These are phyloP conservation scores for Paramecium tetraurelia DNA, from an alignment of 73 alveolate species.

Conservation along the genomic window DNA sequence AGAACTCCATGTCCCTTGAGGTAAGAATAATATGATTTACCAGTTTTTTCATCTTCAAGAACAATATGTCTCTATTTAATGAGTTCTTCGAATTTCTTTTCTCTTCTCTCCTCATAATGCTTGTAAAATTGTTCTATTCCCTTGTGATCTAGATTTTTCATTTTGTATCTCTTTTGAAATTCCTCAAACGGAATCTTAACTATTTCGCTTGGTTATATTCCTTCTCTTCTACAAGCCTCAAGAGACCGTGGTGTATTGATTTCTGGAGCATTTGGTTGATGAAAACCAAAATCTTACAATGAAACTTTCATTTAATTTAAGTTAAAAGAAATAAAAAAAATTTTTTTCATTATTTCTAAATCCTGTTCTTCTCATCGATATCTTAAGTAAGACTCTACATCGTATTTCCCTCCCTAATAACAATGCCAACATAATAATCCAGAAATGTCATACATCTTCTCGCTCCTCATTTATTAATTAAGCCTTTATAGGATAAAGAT, in stretches of 20 bases:
- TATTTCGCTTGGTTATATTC: not conserved
- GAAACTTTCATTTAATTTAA: not conserved
- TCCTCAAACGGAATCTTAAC: slow-evolving; percentile 1
- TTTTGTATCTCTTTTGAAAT: not conserved
- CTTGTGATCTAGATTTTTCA: not conserved
- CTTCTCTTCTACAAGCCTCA: slow-evolving; percentile 41
- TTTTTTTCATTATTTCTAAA: not conserved
- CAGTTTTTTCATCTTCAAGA: slow-evolving; percentile 29
- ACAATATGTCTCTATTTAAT: slow-evolving; percentile 20
- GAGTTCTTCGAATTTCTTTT: not conserved
- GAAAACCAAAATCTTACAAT: not conserved
- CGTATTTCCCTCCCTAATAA: not conserved
- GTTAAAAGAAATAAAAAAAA: no score
- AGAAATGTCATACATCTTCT: slow-evolving; percentile 49
- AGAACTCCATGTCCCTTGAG: not conserved
- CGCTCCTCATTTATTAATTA: slow-evolving; percentile 1
- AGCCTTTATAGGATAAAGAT: not conserved
- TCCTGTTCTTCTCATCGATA: not conserved
- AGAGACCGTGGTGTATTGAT: slow-evolving; percentile 18
- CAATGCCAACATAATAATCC: slow-evolving; percentile 49
- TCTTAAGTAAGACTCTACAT: not conserved
- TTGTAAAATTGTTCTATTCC: not conserved
- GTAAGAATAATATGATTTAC: not conserved
- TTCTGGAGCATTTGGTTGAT: not conserved
- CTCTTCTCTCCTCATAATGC: slow-evolving; percentile 26